phyloP scores from a whole-genome alignment of 306 rosid species.

The Gastrolobium villosum region DNA sequence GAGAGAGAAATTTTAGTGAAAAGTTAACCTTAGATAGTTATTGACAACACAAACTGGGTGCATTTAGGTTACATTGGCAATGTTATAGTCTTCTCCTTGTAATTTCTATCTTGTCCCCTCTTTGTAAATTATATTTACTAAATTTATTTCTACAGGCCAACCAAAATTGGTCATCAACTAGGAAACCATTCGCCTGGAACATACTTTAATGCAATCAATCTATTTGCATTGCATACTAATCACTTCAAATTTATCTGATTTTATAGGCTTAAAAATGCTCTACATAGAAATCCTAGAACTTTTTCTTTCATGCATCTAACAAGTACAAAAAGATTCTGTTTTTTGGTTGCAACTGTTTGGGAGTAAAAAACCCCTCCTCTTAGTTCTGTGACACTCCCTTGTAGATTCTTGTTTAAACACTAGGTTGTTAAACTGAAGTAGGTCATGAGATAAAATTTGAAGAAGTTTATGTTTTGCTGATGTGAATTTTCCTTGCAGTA shows the following conservation, averaged over 20 bases:
- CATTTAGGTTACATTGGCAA: slow-evolving; percentile 3
- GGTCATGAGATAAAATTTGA: slow-evolving; percentile 30
- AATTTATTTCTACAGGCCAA: slow-evolving; percentile 5
- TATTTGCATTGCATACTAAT: slow-evolving; percentile 24
- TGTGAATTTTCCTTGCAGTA: slow-evolving; percentile 30
- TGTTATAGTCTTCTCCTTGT: slow-evolving; percentile 8
- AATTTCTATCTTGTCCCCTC: slow-evolving; percentile 9
- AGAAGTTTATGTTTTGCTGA: slow-evolving; percentile 22
- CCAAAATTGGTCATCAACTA: not conserved
- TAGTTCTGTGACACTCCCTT: not conserved
- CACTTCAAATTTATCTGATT: slow-evolving; percentile 1
- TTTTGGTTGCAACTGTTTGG: slow-evolving; percentile 34
- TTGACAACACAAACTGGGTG: slow-evolving; percentile 34
- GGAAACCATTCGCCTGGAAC: slow-evolving; percentile 1
- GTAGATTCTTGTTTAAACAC: slow-evolving; percentile 17
- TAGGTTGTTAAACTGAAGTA: slow-evolving; percentile 33
- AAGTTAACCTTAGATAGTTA: not conserved
- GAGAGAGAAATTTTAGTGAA: not conserved
- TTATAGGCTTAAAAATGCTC: slow-evolving; percentile 24
- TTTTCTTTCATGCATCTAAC: slow-evolving; percentile 14
- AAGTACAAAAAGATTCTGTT: slow-evolving; percentile 6
- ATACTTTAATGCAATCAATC: slow-evolving; percentile 10
- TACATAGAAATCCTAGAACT: slow-evolving; percentile 9
- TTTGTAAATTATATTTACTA: slow-evolving; percentile 18
- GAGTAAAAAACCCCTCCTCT: not conserved